Conservation (phyloP, 1,284 basidiomycete species). For the Ustilago nuda region DNA sequence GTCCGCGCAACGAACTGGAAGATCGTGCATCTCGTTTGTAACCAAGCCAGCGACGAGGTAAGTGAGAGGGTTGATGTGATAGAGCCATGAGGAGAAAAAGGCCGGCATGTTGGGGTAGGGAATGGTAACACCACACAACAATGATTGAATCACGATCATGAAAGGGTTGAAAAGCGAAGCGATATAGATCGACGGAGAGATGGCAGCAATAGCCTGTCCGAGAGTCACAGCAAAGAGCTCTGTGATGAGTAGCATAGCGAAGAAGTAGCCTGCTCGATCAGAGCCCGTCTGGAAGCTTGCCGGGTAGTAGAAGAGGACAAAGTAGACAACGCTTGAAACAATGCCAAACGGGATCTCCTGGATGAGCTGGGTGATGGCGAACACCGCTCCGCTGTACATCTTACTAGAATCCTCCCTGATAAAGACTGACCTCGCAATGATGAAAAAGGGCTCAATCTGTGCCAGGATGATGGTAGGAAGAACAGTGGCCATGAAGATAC, state of each 20-base stretch:
- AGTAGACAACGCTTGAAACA: conserved; percentile 30
- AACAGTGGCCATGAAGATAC: conserved; percentile 43
- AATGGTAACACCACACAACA: conserved; percentile 76
- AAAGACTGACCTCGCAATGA: conserved; percentile 28
- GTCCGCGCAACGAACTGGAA: conserved; percentile 76
- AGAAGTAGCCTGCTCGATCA: conserved; percentile 40
- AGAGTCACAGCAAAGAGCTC: conserved; percentile 80
- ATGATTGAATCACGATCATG: conserved; percentile 74
- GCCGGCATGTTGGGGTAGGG: conserved; percentile 70
- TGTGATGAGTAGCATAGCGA: conserved; percentile 28
- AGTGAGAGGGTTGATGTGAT: conserved; percentile 30
- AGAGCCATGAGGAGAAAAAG: conserved; percentile 30
- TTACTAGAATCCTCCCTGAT: conserved; percentile 44
- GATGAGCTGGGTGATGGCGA: conserved; percentile 35
- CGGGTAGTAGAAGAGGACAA: conserved; percentile 42
- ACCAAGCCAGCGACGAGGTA: conserved; percentile 72
- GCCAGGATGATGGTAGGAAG: conserved; percentile 41
- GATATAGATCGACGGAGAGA: conserved; percentile 76
- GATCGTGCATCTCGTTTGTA: conserved; percentile 81
- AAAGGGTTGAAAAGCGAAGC: conserved; percentile 77
- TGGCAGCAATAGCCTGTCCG: conserved; percentile 78
- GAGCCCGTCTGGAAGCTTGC: conserved; percentile 26
- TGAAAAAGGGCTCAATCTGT: conserved; percentile 42
- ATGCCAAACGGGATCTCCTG: conserved; percentile 42
- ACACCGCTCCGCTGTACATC: conserved; percentile 39